Conservation (phyloP, 768 basidiomycete species). For the Boletus vermiculosoides region DNA sequence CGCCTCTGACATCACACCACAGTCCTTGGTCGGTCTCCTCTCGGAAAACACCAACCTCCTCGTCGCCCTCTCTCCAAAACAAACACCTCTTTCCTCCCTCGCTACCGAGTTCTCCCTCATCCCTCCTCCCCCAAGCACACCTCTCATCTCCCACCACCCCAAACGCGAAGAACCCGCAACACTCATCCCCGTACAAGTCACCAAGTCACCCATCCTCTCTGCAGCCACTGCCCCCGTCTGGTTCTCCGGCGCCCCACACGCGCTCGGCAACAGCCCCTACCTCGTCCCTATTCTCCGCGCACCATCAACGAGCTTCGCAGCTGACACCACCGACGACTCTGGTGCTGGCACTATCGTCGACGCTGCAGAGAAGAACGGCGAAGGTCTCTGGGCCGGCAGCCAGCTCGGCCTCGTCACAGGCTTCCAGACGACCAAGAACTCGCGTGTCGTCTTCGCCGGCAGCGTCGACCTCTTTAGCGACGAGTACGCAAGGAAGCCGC, state of each 20-base stretch:
- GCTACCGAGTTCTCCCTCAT: conserved; percentile 91
- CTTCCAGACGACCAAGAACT: conserved; percentile 81
- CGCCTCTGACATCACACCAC: conserved; percentile 75
- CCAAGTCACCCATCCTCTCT: conserved; percentile 46
- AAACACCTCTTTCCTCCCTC: conserved; percentile 70
- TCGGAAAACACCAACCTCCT: conserved; percentile 78
- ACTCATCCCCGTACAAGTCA: conserved; percentile 62
- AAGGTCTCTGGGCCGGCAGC: conserved; percentile 82
- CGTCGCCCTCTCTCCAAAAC: conserved; percentile 73
- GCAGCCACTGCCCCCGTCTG: conserved; percentile 58
- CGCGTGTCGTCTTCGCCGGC: conserved; percentile 78
- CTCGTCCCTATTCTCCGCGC: conserved; percentile 81
- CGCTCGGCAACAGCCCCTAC: conserved; percentile 70
- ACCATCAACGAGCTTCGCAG: conserved; percentile 70
- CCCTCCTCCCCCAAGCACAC: conserved; percentile 80
- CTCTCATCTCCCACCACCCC: conserved; percentile 84
- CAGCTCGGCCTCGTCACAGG: conserved; percentile 78
- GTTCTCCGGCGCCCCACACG: conserved; percentile 71
- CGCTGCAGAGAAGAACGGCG: conserved; percentile 70
- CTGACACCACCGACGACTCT: conserved; percentile 58
- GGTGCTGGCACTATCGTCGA: conserved; percentile 65
- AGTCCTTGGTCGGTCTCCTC: conserved; percentile 71
- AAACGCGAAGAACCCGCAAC: conserved; percentile 62
- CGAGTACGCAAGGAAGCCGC: conserved; percentile 61
- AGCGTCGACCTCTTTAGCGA: conserved; percentile 80